These are phyloP conservation scores for Cordyceps cicadae DNA, from an alignment of 2,329 filamentous ascomycete genomes.

Conservation along the genomic window DNA sequence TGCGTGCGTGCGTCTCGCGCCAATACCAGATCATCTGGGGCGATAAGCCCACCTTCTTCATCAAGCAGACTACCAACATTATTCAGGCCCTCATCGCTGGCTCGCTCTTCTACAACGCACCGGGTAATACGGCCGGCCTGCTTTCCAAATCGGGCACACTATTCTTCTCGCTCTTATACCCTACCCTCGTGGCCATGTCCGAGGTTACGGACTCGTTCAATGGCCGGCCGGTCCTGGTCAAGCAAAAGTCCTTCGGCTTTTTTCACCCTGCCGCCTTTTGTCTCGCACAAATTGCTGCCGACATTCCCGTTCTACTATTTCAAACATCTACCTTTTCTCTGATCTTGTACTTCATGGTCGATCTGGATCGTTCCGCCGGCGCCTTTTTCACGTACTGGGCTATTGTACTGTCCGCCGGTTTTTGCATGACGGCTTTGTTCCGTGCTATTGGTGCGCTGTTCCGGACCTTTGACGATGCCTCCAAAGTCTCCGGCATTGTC, in stretches of 20 bases:
- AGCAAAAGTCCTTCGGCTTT: conserved; percentile 50
- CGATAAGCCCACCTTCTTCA: conserved; percentile 54
- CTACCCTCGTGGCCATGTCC: conserved; percentile 53
- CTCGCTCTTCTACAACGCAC: conserved; percentile 60
- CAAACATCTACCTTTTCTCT: conserved; percentile 52
- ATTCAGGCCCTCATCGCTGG: conserved; percentile 54
- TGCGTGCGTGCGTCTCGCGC: conserved; percentile 46
- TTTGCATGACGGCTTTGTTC: conserved; percentile 53
- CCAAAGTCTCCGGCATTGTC: conserved; percentile 45
- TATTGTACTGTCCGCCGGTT: conserved; percentile 40
- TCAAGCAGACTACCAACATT: conserved; percentile 52
- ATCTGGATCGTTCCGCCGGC: conserved; percentile 58
- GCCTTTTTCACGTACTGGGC: conserved; percentile 62
- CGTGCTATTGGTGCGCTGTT: conserved; percentile 48
- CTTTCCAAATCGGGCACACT: conserved; percentile 57
- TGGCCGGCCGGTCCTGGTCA: conserved; percentile 50
- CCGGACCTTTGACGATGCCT: conserved; percentile 48
- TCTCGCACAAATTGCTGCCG: conserved; percentile 45
- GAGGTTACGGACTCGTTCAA: conserved; percentile 58
- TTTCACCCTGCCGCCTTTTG: conserved; percentile 53
- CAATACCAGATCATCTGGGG: conserved; percentile 60
- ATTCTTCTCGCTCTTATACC: conserved; percentile 57
- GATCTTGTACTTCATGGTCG: conserved; percentile 59
- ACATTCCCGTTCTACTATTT: conserved; percentile 48
- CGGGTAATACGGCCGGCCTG: conserved; percentile 47